Base-by-base conservation (phyloP, 148 eudicot species). In the Rhododendron ferrugineum region DNA sequence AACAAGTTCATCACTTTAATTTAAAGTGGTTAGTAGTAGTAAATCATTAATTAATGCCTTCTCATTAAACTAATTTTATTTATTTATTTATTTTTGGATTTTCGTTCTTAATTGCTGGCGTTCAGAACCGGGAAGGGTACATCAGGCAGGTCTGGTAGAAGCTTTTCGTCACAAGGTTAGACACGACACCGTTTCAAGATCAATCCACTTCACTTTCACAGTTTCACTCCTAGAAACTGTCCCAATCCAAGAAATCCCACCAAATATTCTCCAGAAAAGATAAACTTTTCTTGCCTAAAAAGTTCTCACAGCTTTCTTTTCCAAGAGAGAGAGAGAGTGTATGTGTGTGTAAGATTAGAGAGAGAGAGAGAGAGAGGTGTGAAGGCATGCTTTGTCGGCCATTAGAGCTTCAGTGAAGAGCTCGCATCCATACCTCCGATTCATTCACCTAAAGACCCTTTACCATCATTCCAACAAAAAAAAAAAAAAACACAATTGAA, bases 401-500 rank as follows among this genome's bases (percentile, higher is more conserved):
- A 68, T 68, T 68, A 28, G 36, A 28, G 74, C 36, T 68, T 28
- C 74, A 28, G 36, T 28, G 36, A 68, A 11, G 74, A 68, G 74
- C 74, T 68, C 74, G 28, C 74, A 68, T 3, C 16, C 74, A 13
- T 68, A 26, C 74, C 36, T 68, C 18, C 16, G 36, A 68, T 68
- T 68, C 74, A 68, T 68, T 68, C 74, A 11, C 74, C 74, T 28
- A 68, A 28, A 28, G 74, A 66, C 79, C 52, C 37, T 72, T 58
- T 60, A 58, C 74, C 73, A 68, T 83, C 62, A 14, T 66, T 54
- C 34, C 80, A 83, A n/a, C 86, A 58, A 62, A 84, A 64, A 77
- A 37, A 6, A 58, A 62, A 84, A 64, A 77, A 37, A 6, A 36
- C 78, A 36, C 42, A 75, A 75, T 75, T 34, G 7, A 73, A 34